Evolutionary conservation across 1,284 basidiomycete genomes (phyloP), one percentile per base, ranked within the genome.

Genomic region (Austropuccinia psidii): DNA sequence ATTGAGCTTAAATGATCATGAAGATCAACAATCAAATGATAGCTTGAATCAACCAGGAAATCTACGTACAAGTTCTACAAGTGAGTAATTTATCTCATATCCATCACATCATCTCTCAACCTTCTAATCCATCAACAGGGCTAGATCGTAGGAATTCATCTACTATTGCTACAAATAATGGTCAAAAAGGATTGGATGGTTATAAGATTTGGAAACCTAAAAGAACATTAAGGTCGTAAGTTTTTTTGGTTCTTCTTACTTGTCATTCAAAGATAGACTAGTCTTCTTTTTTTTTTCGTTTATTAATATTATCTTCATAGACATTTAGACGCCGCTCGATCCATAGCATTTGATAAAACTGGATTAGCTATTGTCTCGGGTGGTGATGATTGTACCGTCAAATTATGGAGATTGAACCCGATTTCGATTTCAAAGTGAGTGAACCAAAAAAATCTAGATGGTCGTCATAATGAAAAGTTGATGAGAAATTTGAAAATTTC

Each of bases 361-460:
- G 90, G 92, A 76, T 82, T 92, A 61, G 87, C 89, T 75, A 83
- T 98, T 52, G 92, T 91, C 11, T 93, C 91, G 50, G 95, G 90
- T 45, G 91, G 92, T 47, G 94, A 97, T 81, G 96, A 98, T 80
- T 90, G 87, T 80, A 95, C 93, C 15, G 89, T 98, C 77, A 98
- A 98, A 82, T 87, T 97, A 75, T 98, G 95, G 95, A 85, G 90
- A 76, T 86, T 93, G 29, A 68, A 73, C 31, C 61, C 73, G 64
- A n/a, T 50, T 37, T 58, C 33, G 52, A 52, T 67, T 24, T 47
- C 52, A 27, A 67, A 74, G 73, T 74, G 31, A 69, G 54, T 57
- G n/a, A n/a, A 19, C 6, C 41, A 62, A 21, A 6, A 67, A 75
- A 19, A 68, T 80, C 13, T 80, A 81, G 31, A 58, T 77, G 1